Percentiles rank a stretch among this genome's conserved stretches.
Conservation (phyloP, 2,329 filamentous ascomycete species). For the Ophiostoma montium region DNA sequence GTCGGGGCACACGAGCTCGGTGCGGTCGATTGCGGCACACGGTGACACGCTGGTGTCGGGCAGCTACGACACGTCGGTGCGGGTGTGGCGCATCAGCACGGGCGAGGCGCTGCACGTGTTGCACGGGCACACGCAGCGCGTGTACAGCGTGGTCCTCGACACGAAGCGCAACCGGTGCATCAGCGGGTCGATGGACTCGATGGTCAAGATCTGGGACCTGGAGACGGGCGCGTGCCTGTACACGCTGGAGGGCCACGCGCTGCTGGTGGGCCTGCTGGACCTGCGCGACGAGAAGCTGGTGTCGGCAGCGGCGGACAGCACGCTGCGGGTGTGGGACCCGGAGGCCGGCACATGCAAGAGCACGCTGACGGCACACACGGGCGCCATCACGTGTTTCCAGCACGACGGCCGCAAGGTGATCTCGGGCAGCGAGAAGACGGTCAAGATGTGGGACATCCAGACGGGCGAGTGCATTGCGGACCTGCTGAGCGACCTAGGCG, state of each 20-base stretch:
- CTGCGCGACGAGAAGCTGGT: constrained; percentile 81
- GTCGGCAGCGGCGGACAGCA: constrained; percentile 89
- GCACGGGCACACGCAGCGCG: constrained; percentile 78
- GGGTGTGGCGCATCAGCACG: constrained; percentile 95
- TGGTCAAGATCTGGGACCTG: constrained; percentile 95
- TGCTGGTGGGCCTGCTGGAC: constrained; percentile 83
- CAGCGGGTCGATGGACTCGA: constrained; percentile 94
- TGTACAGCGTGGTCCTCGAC: constrained; percentile 93
- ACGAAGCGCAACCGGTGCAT: constrained; percentile 88
- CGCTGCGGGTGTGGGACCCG: constrained; percentile 91
- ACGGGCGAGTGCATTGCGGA: constrained; percentile 89
- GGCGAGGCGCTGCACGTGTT: constrained; percentile 76
- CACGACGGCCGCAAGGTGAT: constrained; percentile 96
- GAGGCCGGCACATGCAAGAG: constrained; percentile 83
- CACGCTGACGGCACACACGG: constrained; percentile 83
- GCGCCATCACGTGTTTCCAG: constrained; percentile 97
- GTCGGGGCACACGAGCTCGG: constrained; percentile 78
- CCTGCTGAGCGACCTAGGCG: constrained; percentile 78
- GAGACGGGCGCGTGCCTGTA: constrained; percentile 73
- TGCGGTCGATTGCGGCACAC: constrained; percentile 88
- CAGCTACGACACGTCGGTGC: constrained; percentile 88
- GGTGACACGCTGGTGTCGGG: constrained; percentile 94
- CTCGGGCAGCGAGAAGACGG: constrained; percentile 81
- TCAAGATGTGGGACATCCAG: constrained; percentile 97
- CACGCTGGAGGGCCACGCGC: constrained; percentile 83